These are phyloP conservation scores for Suhomyces maxii DNA, from an alignment of 1,139 yeast genomes.

Conservation along the genomic window DNA sequence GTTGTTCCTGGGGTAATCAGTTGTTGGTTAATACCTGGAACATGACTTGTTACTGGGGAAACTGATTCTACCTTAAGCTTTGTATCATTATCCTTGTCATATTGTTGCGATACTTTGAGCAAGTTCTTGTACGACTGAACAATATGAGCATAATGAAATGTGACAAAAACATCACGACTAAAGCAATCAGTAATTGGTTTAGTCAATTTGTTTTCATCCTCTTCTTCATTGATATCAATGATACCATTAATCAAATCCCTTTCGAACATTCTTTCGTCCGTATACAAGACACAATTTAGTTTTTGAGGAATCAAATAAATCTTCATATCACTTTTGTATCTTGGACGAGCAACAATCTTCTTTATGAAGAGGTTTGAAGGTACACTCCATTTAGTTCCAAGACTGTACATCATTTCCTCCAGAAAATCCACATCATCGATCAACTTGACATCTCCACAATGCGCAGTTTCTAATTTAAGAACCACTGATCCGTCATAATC, in stretches of 20 bases:
- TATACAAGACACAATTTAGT: constrained; percentile 42
- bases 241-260: constrained; percentile 54
- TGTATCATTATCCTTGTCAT: background rate
- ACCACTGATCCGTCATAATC: constrained; percentile 52
- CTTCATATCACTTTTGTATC: constrained; percentile 55
- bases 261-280: constrained; percentile 51
- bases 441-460: constrained; percentile 51
- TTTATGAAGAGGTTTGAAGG: constrained; percentile 49
- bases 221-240: constrained; percentile 24
- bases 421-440: constrained; percentile 50
- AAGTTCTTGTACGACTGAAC: constrained; percentile 18
- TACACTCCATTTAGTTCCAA: constrained; percentile 41
- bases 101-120: constrained; percentile 8
- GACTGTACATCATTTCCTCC: constrained; percentile 40
- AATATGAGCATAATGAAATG: constrained; percentile 25
- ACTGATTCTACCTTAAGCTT: too few species aligned
- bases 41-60: too few species aligned
- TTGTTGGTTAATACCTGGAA: too few species aligned
- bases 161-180: constrained; percentile 20
- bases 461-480: constrained; percentile 54
- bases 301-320: constrained; percentile 33
- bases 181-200: constrained; percentile 5
- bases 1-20: too few species aligned
- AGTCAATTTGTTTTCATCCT: constrained; percentile 2
- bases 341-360: constrained; percentile 50